Base-by-base conservation (phyloP, 345 rosid genomes). In the Brassica juncea region DNA sequence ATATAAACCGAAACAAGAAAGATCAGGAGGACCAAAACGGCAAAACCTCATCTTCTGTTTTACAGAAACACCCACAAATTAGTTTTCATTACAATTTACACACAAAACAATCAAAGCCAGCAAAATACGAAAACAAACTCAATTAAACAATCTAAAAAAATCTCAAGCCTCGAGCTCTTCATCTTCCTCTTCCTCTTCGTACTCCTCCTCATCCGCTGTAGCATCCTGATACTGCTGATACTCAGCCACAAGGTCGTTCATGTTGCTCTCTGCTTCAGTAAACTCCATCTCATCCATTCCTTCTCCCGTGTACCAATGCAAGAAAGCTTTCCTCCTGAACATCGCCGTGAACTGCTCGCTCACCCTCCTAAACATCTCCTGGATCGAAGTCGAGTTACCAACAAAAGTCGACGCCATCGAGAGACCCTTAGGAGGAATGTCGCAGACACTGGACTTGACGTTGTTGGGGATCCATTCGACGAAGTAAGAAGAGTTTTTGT, bases 171-270 rank as follows among this genome's bases (percentile, higher is more conserved):
- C n/a, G 34, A 64, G 59, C 32, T 77, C 81, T 34, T 57, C 76
- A 2, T 77, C 81, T 63, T 77, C 82, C 0, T 72, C 71, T 8
- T 82, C 84, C 32, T 82, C 84, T 42, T 82, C 74, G 16, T 73
- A 66, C 19, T 49, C 57, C 57, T 49, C 57, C 7, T 49, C 57
- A 49, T 49, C 57, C 7, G 8, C 57, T n/a, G 57, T 49, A 49
- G 57, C 57, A n/a, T 49, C 57, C 57, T 49, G 57, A 2, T 49
- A 49, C 57, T 49, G 57, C 21, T 49, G 57, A n/a, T 49, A 49
- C 57, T 49, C 57, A 49, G 57, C 19, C 19, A 49, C 57, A 49
- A 49, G 57, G 19, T 49, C 57, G 2, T 49, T 49, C 57, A 49
- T 49, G 19, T 49, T 49, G 3, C 57, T 49, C 57, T 49, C 57